A percentile compares a stretch with the other conserved stretches of the same genome.
Evolutionary conservation across 2,329 filamentous ascomycete species (phyloP).

Genomic region (Diaporthe eres): DNA sequence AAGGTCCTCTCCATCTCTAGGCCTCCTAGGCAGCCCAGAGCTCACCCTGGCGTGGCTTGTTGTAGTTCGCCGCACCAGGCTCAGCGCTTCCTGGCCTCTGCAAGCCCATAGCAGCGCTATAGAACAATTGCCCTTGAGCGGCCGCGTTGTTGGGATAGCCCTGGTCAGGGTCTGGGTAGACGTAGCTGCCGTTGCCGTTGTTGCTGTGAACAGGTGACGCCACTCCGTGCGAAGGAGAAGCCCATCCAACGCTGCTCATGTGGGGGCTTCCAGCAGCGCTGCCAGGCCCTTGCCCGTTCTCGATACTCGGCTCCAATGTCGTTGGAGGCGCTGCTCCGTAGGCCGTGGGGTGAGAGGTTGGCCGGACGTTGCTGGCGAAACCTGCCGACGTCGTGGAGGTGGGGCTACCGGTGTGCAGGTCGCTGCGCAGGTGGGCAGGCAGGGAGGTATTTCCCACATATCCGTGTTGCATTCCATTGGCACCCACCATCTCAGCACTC

Average conservation of each 20-base stretch:
- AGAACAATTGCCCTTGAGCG: slow-evolving; percentile 78
- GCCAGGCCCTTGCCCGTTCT: slow-evolving; percentile 77
- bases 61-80: slow-evolving; percentile 69
- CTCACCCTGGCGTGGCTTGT: slow-evolving; percentile 70
- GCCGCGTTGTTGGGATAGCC: slow-evolving; percentile 70
- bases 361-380: slow-evolving; percentile 69
- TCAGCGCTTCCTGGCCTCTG: slow-evolving; percentile 80
- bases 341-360: slow-evolving; percentile 87
- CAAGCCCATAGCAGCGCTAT: slow-evolving; percentile 74
- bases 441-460: slow-evolving; percentile 86
- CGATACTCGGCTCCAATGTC: slow-evolving; percentile 87
- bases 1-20: no score
- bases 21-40: slow-evolving; percentile 60
- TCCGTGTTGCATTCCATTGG: slow-evolving; percentile 77
- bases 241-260: slow-evolving; percentile 86
- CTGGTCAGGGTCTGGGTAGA: slow-evolving; percentile 85
- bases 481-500: slow-evolving; percentile 78
- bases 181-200: slow-evolving; percentile 70
- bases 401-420: slow-evolving; percentile 80
- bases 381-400: slow-evolving; percentile 76
- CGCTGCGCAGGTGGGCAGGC: slow-evolving; percentile 84
- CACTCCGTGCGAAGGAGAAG: slow-evolving; percentile 80
- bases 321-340: slow-evolving; percentile 81
- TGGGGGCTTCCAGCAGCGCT: slow-evolving; percentile 90
- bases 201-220: slow-evolving; percentile 77